Conservation (phyloP, 192 early-diverging fungal genomes). For the Polychytrium aggregatum region DNA sequence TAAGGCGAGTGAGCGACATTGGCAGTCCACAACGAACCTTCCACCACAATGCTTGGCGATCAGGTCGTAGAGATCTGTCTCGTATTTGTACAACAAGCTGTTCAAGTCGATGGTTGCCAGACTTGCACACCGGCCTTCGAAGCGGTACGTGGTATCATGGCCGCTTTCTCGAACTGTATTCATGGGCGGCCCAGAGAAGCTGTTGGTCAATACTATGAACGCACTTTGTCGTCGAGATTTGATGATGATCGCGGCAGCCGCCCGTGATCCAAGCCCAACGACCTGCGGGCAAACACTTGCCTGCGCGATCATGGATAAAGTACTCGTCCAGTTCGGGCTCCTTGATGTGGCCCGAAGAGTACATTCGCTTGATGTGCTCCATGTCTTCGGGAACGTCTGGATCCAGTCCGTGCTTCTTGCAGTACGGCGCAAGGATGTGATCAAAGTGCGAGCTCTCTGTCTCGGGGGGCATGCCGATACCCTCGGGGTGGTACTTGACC, state of each 20-base stretch:
- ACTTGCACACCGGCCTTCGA: conserved; percentile 81
- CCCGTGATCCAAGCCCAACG: too few relatives aligned
- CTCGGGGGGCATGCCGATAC: conserved; percentile 94
- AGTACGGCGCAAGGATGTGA: conserved; percentile 75
- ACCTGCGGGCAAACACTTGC: too few relatives aligned
- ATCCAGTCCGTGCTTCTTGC: conserved; percentile 37
- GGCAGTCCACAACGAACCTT: conserved; percentile 4
- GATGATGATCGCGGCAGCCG: too few relatives aligned
- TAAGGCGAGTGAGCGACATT: not conserved
- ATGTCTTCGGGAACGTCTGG: too few relatives aligned
- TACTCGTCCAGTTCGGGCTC: conserved; percentile 86
- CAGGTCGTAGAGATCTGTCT: conserved; percentile 73
- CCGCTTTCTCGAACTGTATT: conserved; percentile 82
- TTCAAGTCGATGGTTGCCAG: conserved; percentile 92
- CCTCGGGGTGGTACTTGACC: conserved; percentile 75
- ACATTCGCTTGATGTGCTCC: conserved; percentile 55
- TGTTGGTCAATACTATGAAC: too few relatives aligned
- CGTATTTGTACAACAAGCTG: conserved; percentile 90
- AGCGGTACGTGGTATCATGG: conserved; percentile 92
- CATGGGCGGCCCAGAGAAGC: too few relatives aligned
- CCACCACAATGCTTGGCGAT: conserved; percentile 40
- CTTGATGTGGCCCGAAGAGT: conserved; percentile 46
- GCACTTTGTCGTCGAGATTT: too few relatives aligned
- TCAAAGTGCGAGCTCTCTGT: conserved; percentile 65
- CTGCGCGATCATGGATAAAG: conserved; percentile 93